Base-by-base conservation (phyloP, 371 early-diverging fungal genomes). In the Blastocladiella emersonii region DNA sequence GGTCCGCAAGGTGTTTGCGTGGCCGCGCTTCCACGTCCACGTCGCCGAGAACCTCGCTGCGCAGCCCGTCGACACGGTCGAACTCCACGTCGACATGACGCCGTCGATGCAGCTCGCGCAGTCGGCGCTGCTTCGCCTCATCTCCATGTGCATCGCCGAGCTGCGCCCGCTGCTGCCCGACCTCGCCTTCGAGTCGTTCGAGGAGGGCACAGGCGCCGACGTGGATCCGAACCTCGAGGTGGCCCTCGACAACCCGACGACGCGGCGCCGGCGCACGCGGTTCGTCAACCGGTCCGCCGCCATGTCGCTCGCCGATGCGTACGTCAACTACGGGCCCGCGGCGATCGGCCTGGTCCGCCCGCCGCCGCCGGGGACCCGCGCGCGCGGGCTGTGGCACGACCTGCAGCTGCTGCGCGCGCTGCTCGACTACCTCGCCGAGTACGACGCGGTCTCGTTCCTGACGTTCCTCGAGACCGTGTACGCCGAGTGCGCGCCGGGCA, bases 391-490 rank as follows among this genome's bases (percentile, higher is more conserved):
- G 13, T 30, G 10, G 2, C 15, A 8, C 34, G 53, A 51, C 25
- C 32, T 51, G 15, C 30, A 27, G 15, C 17, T 51, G 53, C 32
- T 51, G 15, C 8, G 10, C 15, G 7, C 30, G 8, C 53, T 51
- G 53, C 32, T 51, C 34, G 71, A 69, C 5, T 90, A 88, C 62
- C 70, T 95, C 45, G 81, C 86, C 1, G 71, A 77, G 0, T 93
- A 93, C 68, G 97, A 96, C 73, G 83, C 89, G 51, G 91, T 96
- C 4, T 82, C 91, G 15, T 91, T 94, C 69, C 78, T 90, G 65
- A 81, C 80, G 36, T 90, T 87, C 63, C 72, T 96, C 25, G 94
- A 95, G 61, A 85, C 90, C 0, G 76, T 95, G 76, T 37, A 70
- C 71, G 36, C 71, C 76, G 7, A 59, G 64, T 8, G 72, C 74